phyloP scores from a whole-genome alignment of 1,284 basidiomycete species.

The Chalciporus sp. region DNA sequence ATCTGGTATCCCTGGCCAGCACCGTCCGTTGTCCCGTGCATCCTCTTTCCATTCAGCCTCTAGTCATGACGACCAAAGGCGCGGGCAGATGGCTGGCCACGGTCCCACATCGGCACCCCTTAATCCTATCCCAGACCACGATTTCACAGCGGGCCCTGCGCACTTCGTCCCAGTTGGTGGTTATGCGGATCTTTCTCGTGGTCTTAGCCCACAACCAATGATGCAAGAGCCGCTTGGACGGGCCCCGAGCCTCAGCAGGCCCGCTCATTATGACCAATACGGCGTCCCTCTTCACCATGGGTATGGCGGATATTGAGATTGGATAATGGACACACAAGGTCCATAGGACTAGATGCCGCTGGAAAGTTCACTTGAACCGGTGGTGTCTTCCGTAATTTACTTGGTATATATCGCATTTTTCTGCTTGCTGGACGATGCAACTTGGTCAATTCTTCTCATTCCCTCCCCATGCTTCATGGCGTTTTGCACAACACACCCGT shows the following conservation, averaged over 20 bases:
- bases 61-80: constrained; percentile 44
- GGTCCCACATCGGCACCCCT: constrained; percentile 29
- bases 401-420: constrained; percentile 5
- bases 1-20: constrained; percentile 47
- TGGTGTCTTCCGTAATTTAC: not conserved
- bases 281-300: constrained; percentile 63
- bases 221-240: constrained; percentile 58
- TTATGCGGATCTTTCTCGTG: constrained; percentile 78
- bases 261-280: constrained; percentile 49
- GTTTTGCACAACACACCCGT: constrained; percentile 4
- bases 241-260: constrained; percentile 45
- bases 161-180: constrained; percentile 67
- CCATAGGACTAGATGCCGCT: not conserved
- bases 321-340: not conserved
- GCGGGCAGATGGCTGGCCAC: constrained; percentile 30
- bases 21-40: constrained; percentile 55
- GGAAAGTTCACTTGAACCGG: not conserved
- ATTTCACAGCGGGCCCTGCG: constrained; percentile 74
- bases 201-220: constrained; percentile 57
- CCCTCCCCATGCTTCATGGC: not conserved
- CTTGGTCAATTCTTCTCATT: constrained; percentile 3
- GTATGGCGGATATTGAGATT: constrained; percentile 38
- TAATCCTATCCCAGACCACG: constrained; percentile 67
- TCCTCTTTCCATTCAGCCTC: constrained; percentile 75
- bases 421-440: constrained; percentile 39